Evolutionary conservation across 202 grass and related monocot species (phyloP).

Genomic region (Elaeis oleifera): DNA sequence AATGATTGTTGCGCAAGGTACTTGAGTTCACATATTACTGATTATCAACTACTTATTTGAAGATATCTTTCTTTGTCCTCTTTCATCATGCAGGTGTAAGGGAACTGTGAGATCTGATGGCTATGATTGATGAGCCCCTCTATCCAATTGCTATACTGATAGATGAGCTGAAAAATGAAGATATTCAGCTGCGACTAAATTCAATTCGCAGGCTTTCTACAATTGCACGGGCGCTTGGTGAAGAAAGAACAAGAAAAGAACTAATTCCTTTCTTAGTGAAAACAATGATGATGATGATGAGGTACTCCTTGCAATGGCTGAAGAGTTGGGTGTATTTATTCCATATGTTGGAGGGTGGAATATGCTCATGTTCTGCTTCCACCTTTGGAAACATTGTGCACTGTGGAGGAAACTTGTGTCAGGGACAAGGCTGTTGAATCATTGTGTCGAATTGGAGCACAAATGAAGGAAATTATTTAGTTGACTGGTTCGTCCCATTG

Average conservation of each 20-base stretch:
- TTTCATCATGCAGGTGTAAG: background rate
- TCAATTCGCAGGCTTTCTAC: constrained; percentile 20
- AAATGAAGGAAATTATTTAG: constrained; percentile 24
- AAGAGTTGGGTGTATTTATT: constrained; percentile 22
- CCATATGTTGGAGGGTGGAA: constrained; percentile 19
- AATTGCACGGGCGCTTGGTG: constrained; percentile 28
- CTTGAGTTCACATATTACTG: no score
- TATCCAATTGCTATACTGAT: constrained; percentile 28
- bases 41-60: no score
- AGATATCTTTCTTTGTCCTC: background rate
- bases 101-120: constrained; percentile 4
- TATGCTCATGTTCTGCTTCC: constrained; percentile 26
- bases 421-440: constrained; percentile 29
- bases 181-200: constrained; percentile 24
- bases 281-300: constrained; percentile 30
- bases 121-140: constrained; percentile 30
- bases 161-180: constrained; percentile 30
- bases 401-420: constrained; percentile 29
- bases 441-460: constrained; percentile 22
- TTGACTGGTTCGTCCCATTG: constrained; percentile 19
- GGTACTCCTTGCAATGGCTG: constrained; percentile 29
- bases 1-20: no score
- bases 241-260: constrained; percentile 31
- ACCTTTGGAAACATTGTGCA: constrained; percentile 25
- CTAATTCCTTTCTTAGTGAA: constrained; percentile 26